A percentile compares a stretch with the other conserved stretches of the same genome.
Evolutionary conservation across 176 grass and related monocot species (phyloP).

Genomic region (Phyllostachys edulis): DNA sequence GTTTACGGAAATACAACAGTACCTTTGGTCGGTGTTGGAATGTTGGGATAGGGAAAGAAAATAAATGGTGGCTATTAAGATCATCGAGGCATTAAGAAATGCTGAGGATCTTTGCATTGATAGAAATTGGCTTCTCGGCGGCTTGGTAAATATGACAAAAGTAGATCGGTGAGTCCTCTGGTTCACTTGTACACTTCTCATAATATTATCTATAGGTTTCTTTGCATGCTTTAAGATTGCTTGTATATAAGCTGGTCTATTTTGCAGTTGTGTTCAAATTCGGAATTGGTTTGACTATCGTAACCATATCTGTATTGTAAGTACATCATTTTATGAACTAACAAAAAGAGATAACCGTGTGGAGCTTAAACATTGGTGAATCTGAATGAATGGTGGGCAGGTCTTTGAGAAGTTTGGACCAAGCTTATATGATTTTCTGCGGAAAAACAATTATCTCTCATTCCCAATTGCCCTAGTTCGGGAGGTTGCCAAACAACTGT

Average conservation of each 20-base stretch:
- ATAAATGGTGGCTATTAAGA: slow-evolving; percentile 81
- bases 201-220: neutral
- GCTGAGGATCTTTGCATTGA: slow-evolving; percentile 91
- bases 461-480: slow-evolving; percentile 79
- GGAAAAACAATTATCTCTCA: slow-evolving; percentile 79
- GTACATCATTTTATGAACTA: slow-evolving; percentile 75
- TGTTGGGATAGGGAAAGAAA: slow-evolving; percentile 76
- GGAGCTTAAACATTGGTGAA: slow-evolving; percentile 57
- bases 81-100: slow-evolving; percentile 70
- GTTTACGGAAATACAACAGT: slow-evolving; percentile 40
- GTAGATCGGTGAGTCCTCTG: slow-evolving; percentile 48
- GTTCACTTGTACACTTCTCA: neutral
- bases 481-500: slow-evolving; percentile 81
- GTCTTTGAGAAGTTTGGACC: slow-evolving; percentile 92
- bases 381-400: slow-evolving; percentile 73
- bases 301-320: slow-evolving; percentile 97
- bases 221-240: slow-evolving; percentile 27
- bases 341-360: slow-evolving; percentile 37
- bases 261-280: slow-evolving; percentile 98
- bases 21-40: slow-evolving; percentile 66
- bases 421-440: slow-evolving; percentile 80
- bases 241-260: slow-evolving; percentile 61
- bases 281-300: slow-evolving; percentile 96
- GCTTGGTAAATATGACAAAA: slow-evolving; percentile 67
- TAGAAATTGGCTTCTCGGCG: slow-evolving; percentile 64